Evolutionary conservation across 352 stramenopile genomes (phyloP), one percentile per base, ranked within the genome.

Genomic region (Phytophthora palmivora): DNA sequence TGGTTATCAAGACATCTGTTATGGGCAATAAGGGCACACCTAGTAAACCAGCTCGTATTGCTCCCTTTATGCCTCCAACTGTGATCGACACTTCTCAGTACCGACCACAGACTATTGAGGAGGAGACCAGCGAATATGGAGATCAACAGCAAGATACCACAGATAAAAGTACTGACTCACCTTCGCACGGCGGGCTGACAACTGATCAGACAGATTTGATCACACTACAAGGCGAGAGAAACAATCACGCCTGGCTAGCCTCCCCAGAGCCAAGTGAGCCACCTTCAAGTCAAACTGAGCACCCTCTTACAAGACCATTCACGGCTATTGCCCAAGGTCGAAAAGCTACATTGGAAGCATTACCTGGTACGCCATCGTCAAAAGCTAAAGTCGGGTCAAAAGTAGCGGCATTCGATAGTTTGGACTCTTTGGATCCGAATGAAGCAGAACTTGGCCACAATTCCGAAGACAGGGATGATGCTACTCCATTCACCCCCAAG

Each of bases 1-100:
- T 37, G 58, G 81, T 74, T 49, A 71, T 62, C 41, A 87, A 67
- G 55, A 74, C 74, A 10, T 65, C 77, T 21, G 37, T 43, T 32
- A 43, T 71, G 32, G 67, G 43, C 33, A 63, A 33, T 33, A 74
- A 71, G 39, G 42, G 48, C 28, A 55, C 44, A 8, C 28, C 58
- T 6, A 51, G 42, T 16, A 54, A 34, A 63, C 16, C 53, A 14
- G 44, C 49, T 16, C 66, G 66, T 15, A 36, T 74, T 18, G 19
- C 51, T 16, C 60, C 61, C 2, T 71, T 61, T n/a, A 43, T 74
- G n/a, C 49, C 58, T 37, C 18, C 33, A 5, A 58, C 53, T 16
- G 30, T 44, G 16, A 58, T 63, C 14, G 44, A 67, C 30, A 56
- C 59, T 6, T 24, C 26, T 9, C 36, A 52, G 26, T 39, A 16